Percentiles rank a stretch among this genome's conserved stretches.
These are phyloP conservation scores for Aschersonia sp. DNA, from an alignment of 2,329 filamentous ascomycete species.

Conservation along the genomic window DNA sequence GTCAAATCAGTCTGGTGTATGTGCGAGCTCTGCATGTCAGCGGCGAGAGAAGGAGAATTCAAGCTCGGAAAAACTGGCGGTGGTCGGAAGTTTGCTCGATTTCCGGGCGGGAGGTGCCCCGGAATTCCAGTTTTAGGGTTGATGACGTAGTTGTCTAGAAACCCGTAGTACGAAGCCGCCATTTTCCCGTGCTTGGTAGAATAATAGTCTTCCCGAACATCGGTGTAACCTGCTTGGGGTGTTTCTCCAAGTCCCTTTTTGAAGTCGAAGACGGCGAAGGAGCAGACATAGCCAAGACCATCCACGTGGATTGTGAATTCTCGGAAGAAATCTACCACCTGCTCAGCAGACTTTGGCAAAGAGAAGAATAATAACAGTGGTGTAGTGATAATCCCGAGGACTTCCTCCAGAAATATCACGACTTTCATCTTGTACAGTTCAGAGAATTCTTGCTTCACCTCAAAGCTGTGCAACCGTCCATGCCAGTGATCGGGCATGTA, in stretches of 20 bases:
- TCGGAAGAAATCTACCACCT: slow-evolving; percentile 92
- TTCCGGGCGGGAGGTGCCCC: slow-evolving; percentile 40
- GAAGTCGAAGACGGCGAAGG: slow-evolving; percentile 95
- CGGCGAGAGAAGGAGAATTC: slow-evolving; percentile 43
- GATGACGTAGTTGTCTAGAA: slow-evolving; percentile 79
- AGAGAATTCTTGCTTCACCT: slow-evolving; percentile 83
- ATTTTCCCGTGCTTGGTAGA: slow-evolving; percentile 94
- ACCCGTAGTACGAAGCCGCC: slow-evolving; percentile 92
- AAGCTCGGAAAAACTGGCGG: slow-evolving; percentile 62
- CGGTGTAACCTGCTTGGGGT: slow-evolving; percentile 27
- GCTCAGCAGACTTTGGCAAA: slow-evolving; percentile 76
- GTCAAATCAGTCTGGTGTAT: slow-evolving; percentile 27
- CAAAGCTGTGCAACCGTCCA: slow-evolving; percentile 77
- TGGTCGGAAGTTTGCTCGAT: slow-evolving; percentile 48
- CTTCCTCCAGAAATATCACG: slow-evolving; percentile 81
- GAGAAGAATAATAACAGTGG: slow-evolving; percentile 80
- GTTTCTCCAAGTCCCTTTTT: slow-evolving; percentile 54
- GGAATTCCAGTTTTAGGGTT: slow-evolving; percentile 55
- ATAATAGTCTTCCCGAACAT: slow-evolving; percentile 83
- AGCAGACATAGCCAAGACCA: slow-evolving; percentile 89
- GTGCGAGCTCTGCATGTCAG: slow-evolving; percentile 38
- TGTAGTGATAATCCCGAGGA: slow-evolving; percentile 82
- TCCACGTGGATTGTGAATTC: slow-evolving; percentile 97
- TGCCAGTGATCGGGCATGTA: slow-evolving; percentile 86
- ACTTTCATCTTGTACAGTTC: slow-evolving; percentile 85